Conservation (phyloP, 2,329 filamentous ascomycete species). For the Aspergillus niger region DNA sequence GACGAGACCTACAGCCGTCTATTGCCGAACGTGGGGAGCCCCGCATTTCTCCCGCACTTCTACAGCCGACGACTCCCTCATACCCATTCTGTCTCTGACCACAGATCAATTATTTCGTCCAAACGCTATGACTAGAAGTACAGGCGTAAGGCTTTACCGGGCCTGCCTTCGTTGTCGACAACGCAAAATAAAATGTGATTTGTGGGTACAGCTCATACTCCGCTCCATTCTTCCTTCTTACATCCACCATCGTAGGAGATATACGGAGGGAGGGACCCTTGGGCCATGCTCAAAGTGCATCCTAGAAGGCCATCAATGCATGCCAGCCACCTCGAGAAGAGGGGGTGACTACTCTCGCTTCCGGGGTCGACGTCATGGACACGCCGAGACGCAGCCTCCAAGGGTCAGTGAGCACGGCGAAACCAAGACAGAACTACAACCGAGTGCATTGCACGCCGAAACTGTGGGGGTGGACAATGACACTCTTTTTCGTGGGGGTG, state of each 20-base stretch:
- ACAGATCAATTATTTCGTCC: not conserved
- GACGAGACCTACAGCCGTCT: not conserved
- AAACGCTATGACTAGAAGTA: not conserved
- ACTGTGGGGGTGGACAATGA: not conserved
- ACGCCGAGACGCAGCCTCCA: not conserved
- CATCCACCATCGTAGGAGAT: not conserved
- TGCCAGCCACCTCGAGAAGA: constrained; percentile 11
- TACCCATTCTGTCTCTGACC: too few species aligned
- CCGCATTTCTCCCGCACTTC: not conserved
- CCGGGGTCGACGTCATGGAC: not conserved
- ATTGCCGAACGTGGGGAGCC: not conserved
- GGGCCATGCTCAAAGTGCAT: not conserved
- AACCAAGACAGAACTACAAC: not conserved
- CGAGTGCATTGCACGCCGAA: not conserved
- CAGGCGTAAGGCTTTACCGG: constrained; percentile 12
- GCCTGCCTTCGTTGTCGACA: constrained; percentile 16
- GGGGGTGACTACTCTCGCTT: constrained; percentile 15
- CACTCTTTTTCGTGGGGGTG: not conserved
- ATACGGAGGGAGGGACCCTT: not conserved
- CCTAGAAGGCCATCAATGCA: constrained; percentile 1
- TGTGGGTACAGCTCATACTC: constrained; percentile 7
- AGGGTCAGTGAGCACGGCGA: not conserved
- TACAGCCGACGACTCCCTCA: not conserved
- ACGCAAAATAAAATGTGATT: constrained; percentile 20
- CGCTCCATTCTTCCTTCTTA: not conserved